A percentile compares a stretch with the other conserved stretches of the same genome.
These are phyloP conservation scores for Fusarium anthophilum DNA, from an alignment of 2,329 filamentous ascomycete genomes.

Conservation along the genomic window DNA sequence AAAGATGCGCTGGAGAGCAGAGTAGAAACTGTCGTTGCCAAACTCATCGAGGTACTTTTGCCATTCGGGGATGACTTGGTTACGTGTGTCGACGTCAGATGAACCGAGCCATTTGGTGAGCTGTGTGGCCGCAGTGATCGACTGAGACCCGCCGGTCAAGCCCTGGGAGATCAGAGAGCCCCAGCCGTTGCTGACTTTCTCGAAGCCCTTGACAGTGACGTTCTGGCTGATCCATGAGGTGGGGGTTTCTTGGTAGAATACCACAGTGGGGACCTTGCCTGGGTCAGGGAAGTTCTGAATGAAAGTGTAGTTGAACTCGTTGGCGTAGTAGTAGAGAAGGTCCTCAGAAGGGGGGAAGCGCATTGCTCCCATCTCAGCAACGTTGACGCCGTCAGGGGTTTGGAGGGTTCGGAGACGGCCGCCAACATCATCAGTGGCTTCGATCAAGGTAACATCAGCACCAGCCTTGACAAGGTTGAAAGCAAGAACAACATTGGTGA, in stretches of 20 bases:
- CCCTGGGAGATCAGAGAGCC: neutral
- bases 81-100: neutral
- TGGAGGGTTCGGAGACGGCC: neutral
- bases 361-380: neutral
- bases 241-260: neutral
- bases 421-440: neutral
- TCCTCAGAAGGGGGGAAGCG: neutral
- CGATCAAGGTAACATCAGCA: neutral
- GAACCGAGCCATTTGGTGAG: neutral
- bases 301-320: neutral
- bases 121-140: rapidly evolving
- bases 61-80: neutral
- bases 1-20: neutral
- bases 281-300: neutral
- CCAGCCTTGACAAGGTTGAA: neutral
- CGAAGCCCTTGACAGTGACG: neutral
- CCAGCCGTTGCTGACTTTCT: neutral
- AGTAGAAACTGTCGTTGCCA: neutral
- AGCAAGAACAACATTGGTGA: neutral
- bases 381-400: neutral
- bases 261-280: neutral
- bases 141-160: neutral
- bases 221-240: neutral
- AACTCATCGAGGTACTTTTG: neutral
- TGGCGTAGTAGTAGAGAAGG: neutral